Evolutionary conservation across 163 green algal genomes (phyloP), one percentile per base, ranked within the genome.

Genomic region (Coccomyxa subellipsoidea): DNA sequence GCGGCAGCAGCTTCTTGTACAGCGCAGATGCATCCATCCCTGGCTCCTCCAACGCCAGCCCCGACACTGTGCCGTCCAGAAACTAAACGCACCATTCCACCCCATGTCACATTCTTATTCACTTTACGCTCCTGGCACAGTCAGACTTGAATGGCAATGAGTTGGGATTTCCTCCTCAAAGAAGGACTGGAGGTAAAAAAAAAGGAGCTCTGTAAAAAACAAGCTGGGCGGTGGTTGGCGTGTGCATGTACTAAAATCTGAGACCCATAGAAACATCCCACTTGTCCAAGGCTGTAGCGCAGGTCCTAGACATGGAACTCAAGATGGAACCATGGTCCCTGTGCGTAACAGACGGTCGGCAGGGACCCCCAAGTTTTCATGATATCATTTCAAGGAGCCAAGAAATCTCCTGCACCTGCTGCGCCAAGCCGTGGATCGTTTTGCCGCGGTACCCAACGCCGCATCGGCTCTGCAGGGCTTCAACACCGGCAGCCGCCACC

Each of bases 371-470:
- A n/a, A n/a, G n/a, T n/a, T n/a, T n/a, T n/a, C n/a, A n/a, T n/a
- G n/a, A n/a, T n/a, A 18, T 66, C 18, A 29, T 66, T 12, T 18
- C 47, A 66, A 66, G 47, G 12, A 66, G 3, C 25, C 7, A n/a
- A 37, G 7, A 29, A 21, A 5, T 12, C 8, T n/a, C 4, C 27
- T 31, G 10, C 73, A 85, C 81, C 76, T 85, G 81, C 12, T 79
- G 38, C 39, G 81, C 81, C n/a, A 85, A n/a, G 23, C 37, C 66
- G 31, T 47, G 27, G 1, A 85, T 32, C 18, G 76, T 80, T 21
- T 78, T 81, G 29, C 76, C 81, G 21, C 81, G 47, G 59, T 85
- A 85, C 9, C 81, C 81, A 25, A 85, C 36, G 3, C 81, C 76
- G 76, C 81, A 85, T 2, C 59, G 25, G 15, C 40, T 54, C 54